These are phyloP conservation scores for Xylaria grammica DNA, from an alignment of 495 filamentous ascomycete genomes.

Conservation along the genomic window DNA sequence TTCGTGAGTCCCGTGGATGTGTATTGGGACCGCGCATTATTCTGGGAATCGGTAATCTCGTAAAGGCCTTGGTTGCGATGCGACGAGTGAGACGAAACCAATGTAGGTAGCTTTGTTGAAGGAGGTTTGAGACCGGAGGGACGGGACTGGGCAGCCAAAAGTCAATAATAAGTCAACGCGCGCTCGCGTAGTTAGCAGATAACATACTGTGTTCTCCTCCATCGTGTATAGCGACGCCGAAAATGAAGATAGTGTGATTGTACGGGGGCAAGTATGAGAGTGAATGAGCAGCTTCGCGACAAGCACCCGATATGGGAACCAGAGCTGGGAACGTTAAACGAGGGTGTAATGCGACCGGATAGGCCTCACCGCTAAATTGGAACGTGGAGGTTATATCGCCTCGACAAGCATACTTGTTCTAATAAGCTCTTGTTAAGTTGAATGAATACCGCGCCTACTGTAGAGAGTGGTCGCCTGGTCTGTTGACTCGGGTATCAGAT, in stretches of 20 bases:
- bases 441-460: too few species aligned
- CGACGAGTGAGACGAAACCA: conserved; percentile 26
- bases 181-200: neutral
- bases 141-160: conserved; percentile 22
- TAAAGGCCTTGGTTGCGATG: conserved; percentile 32
- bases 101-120: neutral
- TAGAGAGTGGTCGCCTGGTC: neutral
- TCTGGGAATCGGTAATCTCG: conserved; percentile 63
- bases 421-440: too few species aligned
- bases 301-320: neutral
- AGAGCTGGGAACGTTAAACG: neutral
- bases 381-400: neutral
- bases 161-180: neutral
- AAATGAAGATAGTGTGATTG: neutral
- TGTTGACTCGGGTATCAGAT: conserved; percentile 1
- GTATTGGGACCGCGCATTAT: conserved; percentile 67
- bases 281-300: neutral
- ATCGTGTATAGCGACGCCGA: conserved; percentile 41
- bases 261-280: neutral
- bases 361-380: neutral
- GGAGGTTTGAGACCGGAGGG: conserved; percentile 10
- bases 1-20: conserved; percentile 54
- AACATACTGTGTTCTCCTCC: conserved; percentile 52
- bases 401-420: too few species aligned
- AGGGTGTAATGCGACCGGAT: conserved; percentile 7